Evolutionary conservation across 106 monocot genomes (phyloP), one percentile per base, ranked within the genome.

Genomic region (Narthecium ossifragum): DNA sequence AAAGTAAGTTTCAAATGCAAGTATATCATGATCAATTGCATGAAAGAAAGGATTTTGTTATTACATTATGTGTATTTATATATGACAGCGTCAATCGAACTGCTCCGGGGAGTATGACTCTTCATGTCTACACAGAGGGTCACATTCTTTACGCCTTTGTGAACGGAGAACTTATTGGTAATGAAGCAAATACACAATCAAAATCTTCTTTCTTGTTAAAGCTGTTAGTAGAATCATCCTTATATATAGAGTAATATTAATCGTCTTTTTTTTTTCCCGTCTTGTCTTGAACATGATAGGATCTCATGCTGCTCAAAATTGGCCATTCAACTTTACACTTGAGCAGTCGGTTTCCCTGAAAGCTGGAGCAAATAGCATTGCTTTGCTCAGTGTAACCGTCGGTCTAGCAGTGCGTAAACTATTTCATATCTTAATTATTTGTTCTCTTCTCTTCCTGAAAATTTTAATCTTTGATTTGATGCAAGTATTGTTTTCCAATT

Each of bases 321-420:
- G 78, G 36, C 22, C 10, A 0, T 87, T 68, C 53, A 33, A 24
- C 23, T 91, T 83, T 46, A 43, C 32, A n/a, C 75, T 84, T 32
- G 73, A 84, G 38, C 29, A 30, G 6, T 26, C 36, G 0, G 60
- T 78, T 13, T 25, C 12, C 0, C 8, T 78, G 0, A 61, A 67
- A n/a, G 7, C n/a, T 5, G 92, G 87, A 12, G 63, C 29, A 11
- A 92, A 92, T 38, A 8, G 61, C 52, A 72, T 92, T 3, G 41
- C 92, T 27, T 62, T 87, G 49, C 87, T 92, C 12, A 92, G 87
- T 65, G 75, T 53, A 21, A 84, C 92, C 13, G 87, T 92, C 28
- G 83, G 92, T 8, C 67, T 84, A n/a, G 66, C 69, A 87, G 92
- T 92, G 26, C 20, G 26, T 38, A 27, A 49, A 51, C 9, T 53